These are phyloP conservation scores for Neofusicoccum parvum DNA, from an alignment of 2,329 filamentous ascomycete genomes.

Conservation along the genomic window DNA sequence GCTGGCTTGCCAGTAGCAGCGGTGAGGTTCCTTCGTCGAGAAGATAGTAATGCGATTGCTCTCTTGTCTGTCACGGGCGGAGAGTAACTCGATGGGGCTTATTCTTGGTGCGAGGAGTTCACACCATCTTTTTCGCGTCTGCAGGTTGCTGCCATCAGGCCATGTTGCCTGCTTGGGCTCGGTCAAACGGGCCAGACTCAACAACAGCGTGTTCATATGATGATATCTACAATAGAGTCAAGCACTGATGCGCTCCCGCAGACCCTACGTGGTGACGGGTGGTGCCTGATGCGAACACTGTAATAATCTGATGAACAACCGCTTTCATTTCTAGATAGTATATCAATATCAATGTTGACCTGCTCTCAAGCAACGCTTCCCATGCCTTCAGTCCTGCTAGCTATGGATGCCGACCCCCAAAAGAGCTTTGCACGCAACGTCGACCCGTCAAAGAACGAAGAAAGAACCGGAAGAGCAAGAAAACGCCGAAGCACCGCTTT, in stretches of 20 bases:
- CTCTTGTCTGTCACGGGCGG: constrained; percentile 42
- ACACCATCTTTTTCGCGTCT: constrained; percentile 48
- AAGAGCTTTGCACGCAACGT: neutral
- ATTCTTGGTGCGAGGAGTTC: constrained; percentile 98
- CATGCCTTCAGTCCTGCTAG: neutral
- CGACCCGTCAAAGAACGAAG: neutral
- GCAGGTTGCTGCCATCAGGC: constrained; percentile 40
- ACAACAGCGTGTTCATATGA: constrained; percentile 66
- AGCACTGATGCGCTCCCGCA: constrained; percentile 74
- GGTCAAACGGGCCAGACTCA: constrained; percentile 70
- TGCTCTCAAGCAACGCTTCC: neutral
- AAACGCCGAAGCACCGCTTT: neutral
- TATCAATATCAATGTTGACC: neutral
- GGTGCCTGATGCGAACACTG: constrained; percentile 28
- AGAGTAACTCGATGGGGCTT: constrained; percentile 99
- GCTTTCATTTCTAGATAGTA: constrained; percentile 2
- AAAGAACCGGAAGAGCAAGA: neutral
- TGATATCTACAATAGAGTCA: constrained; percentile 98
- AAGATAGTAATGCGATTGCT: constrained; percentile 99
- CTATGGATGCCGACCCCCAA: neutral
- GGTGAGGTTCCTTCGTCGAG: constrained; percentile 77
- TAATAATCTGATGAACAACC: constrained; percentile 47
- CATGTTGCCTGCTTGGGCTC: constrained; percentile 50
- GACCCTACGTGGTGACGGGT: constrained; percentile 49
- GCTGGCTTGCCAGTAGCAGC: constrained; percentile 33